Conservation (phyloP, 306 rosid species). For the Prosopis cineraria region DNA sequence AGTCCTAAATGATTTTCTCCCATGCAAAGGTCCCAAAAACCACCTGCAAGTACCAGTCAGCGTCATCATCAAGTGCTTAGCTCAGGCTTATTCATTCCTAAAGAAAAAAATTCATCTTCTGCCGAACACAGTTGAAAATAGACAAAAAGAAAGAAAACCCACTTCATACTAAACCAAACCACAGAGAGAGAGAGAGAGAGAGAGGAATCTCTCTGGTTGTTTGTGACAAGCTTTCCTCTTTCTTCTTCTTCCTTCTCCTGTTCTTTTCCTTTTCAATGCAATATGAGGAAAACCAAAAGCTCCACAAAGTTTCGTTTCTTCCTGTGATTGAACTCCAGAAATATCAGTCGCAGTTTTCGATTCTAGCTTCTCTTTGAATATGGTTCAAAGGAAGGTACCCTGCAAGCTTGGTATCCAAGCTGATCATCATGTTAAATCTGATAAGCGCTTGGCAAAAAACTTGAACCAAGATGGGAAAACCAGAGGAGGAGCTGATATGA, state of each 20-base stretch:
- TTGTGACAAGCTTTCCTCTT: conserved; percentile 46
- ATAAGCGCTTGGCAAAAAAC: conserved; percentile 53
- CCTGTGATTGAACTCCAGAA: conserved; percentile 38
- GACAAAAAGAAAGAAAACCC: conserved; percentile 42
- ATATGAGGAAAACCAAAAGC: conserved; percentile 30
- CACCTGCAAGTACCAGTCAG: conserved; percentile 55
- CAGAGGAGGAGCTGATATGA: conserved; percentile 78
- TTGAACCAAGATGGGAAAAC: conserved; percentile 62
- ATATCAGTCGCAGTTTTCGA: conserved; percentile 29
- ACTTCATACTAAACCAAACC: conserved; percentile 36
- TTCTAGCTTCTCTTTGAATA: conserved; percentile 45
- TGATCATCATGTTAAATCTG: conserved; percentile 54
- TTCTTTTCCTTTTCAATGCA: conserved; percentile 32
- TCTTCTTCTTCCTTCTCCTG: conserved; percentile 21
- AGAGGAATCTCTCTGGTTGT: conserved; percentile 57
- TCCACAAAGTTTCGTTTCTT: conserved; percentile 45
- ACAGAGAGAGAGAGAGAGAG: conserved; percentile 15
- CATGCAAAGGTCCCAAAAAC: conserved; percentile 35
- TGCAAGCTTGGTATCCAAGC: conserved; percentile 70
- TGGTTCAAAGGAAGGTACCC: conserved; percentile 83
- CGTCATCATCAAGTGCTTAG: conserved; percentile 43
- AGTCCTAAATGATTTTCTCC: neutral
- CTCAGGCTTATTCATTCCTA: conserved; percentile 42
- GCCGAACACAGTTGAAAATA: conserved; percentile 40
- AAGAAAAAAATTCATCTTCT: conserved; percentile 36